phyloP scores from a whole-genome alignment of 2,329 filamentous ascomycete genomes.

The Penicillium polonicum region DNA sequence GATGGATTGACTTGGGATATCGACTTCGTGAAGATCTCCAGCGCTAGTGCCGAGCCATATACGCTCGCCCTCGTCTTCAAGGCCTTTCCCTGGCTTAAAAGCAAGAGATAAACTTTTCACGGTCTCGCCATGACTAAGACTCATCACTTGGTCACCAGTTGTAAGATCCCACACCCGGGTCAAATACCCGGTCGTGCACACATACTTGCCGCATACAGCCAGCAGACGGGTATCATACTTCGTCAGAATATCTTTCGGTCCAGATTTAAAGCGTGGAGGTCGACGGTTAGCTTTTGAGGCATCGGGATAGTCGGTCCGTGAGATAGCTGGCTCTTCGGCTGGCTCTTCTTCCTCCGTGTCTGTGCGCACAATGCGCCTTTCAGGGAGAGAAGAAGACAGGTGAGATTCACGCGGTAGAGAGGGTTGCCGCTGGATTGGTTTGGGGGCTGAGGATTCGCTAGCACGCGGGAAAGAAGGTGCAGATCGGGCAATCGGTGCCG shows the following conservation, averaged over 20 bases:
- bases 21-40: conserved; percentile 86
- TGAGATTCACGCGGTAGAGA: conserved; percentile 31
- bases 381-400: conserved; percentile 20
- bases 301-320: conserved; percentile 73
- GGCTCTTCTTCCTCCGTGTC: conserved; percentile 55
- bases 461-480: conserved; percentile 14
- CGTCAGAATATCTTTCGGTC: conserved; percentile 72
- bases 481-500: conserved; percentile 15
- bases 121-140: conserved; percentile 78
- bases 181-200: conserved; percentile 81
- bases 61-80: conserved; percentile 75
- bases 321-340: conserved; percentile 52
- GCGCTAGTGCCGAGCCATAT: conserved; percentile 88
- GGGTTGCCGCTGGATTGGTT: conserved; percentile 27
- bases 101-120: conserved; percentile 75
- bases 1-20: conserved; percentile 71
- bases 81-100: conserved; percentile 78
- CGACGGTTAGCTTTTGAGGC: conserved; percentile 79
- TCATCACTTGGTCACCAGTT: conserved; percentile 79
- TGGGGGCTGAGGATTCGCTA: conserved; percentile 22
- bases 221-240: conserved; percentile 85
- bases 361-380: conserved; percentile 26
- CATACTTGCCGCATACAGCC: conserved; percentile 81
- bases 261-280: conserved; percentile 71
- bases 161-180: conserved; percentile 85